Percentiles rank a stretch among this genome's conserved stretches.
Conservation (phyloP, 2,329 filamentous ascomycete species). For the Pyricularia grisea region DNA sequence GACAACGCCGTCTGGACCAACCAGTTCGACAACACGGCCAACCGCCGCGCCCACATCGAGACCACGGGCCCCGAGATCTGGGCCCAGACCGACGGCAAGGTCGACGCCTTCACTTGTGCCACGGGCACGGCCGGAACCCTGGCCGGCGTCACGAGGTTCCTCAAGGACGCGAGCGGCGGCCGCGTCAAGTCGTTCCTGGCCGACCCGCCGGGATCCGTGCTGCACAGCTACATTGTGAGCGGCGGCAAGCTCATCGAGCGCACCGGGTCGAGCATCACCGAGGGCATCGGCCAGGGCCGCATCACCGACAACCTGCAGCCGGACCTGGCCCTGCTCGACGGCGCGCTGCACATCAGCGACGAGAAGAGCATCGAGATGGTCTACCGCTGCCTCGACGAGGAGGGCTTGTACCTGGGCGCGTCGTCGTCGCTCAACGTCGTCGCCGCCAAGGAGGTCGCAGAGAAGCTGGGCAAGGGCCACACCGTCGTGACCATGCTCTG, state of each 20-base stretch:
- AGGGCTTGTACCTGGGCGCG: conserved; percentile 89
- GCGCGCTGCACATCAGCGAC: conserved; percentile 74
- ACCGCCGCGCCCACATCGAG: conserved; percentile 88
- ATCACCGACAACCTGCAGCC: conserved; percentile 90
- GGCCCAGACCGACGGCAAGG: conserved; percentile 74
- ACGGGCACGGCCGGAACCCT: conserved; percentile 90
- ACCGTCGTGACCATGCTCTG: conserved; percentile 91
- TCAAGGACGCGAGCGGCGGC: conserved; percentile 75
- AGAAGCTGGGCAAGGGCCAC: conserved; percentile 78
- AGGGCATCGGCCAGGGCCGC: conserved; percentile 90
- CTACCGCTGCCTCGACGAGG: conserved; percentile 90
- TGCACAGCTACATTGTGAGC: conserved; percentile 84
- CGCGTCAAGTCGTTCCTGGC: conserved; percentile 81
- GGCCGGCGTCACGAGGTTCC: conserved; percentile 76
- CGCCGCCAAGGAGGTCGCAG: conserved; percentile 85
- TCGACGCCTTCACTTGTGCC: conserved; percentile 93
- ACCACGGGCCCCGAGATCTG: conserved; percentile 97
- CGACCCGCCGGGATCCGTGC: conserved; percentile 85
- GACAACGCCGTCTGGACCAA: conserved; percentile 97
- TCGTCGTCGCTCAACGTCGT: conserved; percentile 93
- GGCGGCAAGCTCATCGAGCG: conserved; percentile 79
- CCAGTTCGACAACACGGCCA: conserved; percentile 96
- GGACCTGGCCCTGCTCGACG: conserved; percentile 78
- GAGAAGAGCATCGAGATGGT: conserved; percentile 98
- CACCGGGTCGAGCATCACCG: conserved; percentile 81